These are phyloP conservation scores for Aureobasidium sp. DNA, from an alignment of 2,329 filamentous ascomycete genomes.

Conservation along the genomic window DNA sequence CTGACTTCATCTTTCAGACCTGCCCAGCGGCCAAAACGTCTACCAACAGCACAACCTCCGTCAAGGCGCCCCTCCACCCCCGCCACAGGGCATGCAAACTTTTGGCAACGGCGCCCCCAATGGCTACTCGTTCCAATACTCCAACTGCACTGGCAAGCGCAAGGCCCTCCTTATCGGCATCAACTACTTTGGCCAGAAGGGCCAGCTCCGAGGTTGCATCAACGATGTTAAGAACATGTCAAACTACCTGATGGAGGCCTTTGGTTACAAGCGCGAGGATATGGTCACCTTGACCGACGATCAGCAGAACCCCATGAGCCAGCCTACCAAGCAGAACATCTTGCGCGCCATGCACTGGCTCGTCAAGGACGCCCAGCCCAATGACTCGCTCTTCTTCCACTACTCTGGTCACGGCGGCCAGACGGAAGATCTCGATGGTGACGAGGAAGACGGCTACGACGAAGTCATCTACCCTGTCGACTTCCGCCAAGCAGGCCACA, in stretches of 20 bases:
- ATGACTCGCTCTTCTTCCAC: slow-evolving; percentile 95
- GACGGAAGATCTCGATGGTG: slow-evolving; percentile 68
- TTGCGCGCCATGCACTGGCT: slow-evolving; percentile 96
- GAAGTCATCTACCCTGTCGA: slow-evolving; percentile 81
- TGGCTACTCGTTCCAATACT: slow-evolving; percentile 82
- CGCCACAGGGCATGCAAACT: slow-evolving; percentile 41
- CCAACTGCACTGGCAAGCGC: slow-evolving; percentile 75
- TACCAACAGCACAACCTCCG: slow-evolving; percentile 49
- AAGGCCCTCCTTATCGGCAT: slow-evolving; percentile 91
- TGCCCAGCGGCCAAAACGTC: slow-evolving; percentile 40
- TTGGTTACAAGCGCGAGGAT: slow-evolving; percentile 87
- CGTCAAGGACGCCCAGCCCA: slow-evolving; percentile 83
- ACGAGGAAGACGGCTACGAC: slow-evolving; percentile 74
- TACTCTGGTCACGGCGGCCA: slow-evolving; percentile 88
- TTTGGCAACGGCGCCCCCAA: slow-evolving; percentile 76
- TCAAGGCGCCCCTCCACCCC: slow-evolving; percentile 35
- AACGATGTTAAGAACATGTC: slow-evolving; percentile 99
- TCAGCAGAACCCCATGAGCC: slow-evolving; percentile 94
- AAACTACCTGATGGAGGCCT: slow-evolving; percentile 76
- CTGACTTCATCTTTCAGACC: slow-evolving; percentile 13
- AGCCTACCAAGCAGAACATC: slow-evolving; percentile 93
- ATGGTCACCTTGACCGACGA: slow-evolving; percentile 97
- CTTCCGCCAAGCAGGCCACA: slow-evolving; percentile 69
- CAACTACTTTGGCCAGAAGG: slow-evolving; percentile 91
- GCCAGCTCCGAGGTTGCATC: slow-evolving; percentile 86